Evolutionary conservation across 2,329 filamentous ascomycete species (phyloP).

Genomic region (Talaromyces sp.): DNA sequence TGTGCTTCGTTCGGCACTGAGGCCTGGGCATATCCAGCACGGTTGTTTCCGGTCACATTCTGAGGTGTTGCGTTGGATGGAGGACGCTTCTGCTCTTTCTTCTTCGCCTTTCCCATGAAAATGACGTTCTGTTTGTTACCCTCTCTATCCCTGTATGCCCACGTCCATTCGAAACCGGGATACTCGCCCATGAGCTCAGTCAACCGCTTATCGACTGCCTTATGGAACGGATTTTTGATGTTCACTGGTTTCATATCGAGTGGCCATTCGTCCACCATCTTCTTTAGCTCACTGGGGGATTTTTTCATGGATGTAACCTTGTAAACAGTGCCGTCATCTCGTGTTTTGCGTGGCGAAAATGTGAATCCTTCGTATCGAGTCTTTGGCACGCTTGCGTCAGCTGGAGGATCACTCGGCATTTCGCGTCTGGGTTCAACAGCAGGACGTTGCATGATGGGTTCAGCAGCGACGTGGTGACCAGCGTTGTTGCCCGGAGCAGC

Average conservation of each 20-base stretch:
- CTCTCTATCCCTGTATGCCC: slow-evolving; percentile 30
- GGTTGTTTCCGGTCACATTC: background rate
- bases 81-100: background rate
- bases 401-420: too few relatives aligned
- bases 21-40: background rate
- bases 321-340: too few relatives aligned
- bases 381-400: too few relatives aligned
- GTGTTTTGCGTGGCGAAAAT: background rate
- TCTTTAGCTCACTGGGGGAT: background rate
- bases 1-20: background rate
- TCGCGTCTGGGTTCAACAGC: background rate
- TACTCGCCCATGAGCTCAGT: slow-evolving; percentile 31
- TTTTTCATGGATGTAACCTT: background rate
- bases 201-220: slow-evolving; percentile 21
- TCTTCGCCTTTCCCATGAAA: background rate
- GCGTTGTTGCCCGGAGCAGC: background rate
- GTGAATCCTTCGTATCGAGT: background rate
- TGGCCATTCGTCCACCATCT: slow-evolving; percentile 10
- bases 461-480: background rate
- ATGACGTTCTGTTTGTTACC: background rate
- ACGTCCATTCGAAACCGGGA: slow-evolving; percentile 30
- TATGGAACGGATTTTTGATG: slow-evolving; percentile 4
- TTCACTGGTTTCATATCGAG: slow-evolving; percentile 16
- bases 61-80: background rate
- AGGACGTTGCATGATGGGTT: background rate